phyloP scores from a whole-genome alignment of 1,284 basidiomycete genomes.

The Trametes polyzona region DNA sequence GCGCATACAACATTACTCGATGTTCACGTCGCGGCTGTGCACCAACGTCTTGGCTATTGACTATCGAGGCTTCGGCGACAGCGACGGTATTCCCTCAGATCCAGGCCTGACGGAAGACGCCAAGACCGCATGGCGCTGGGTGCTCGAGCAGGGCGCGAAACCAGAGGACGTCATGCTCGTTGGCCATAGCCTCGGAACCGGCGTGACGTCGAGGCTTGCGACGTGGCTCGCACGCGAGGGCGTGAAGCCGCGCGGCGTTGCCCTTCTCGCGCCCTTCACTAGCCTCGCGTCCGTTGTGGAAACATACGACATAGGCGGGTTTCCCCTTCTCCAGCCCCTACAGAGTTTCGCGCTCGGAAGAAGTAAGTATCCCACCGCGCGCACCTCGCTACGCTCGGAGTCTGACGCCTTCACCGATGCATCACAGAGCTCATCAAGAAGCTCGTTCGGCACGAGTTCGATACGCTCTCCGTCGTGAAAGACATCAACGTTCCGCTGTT shows the following conservation, averaged over 20 bases:
- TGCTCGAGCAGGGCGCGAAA: conserved; percentile 60
- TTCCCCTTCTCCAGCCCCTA: conserved; percentile 75
- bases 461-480: conserved; percentile 62
- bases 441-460: conserved; percentile 66
- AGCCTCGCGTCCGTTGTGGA: conserved; percentile 68
- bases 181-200: conserved; percentile 86
- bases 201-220: conserved; percentile 68
- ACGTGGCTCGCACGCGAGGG: conserved; percentile 61
- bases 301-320: conserved; percentile 72
- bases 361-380: conserved; percentile 49
- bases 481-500: conserved; percentile 63
- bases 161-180: conserved; percentile 69
- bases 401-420: conserved; percentile 8
- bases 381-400: too few species aligned
- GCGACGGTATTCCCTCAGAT: conserved; percentile 78
- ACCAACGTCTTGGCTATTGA: conserved; percentile 86
- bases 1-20: conserved; percentile 66
- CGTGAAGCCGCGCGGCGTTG: conserved; percentile 59
- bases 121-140: conserved; percentile 81
- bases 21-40: conserved; percentile 63
- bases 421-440: conserved; percentile 57
- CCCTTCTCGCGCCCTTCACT: conserved; percentile 80
- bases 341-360: conserved; percentile 71
- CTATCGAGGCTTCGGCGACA: conserved; percentile 94
- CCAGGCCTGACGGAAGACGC: conserved; percentile 79